phyloP scores from a whole-genome alignment of 305 asterid genomes.

The Solanum hybrid region DNA sequence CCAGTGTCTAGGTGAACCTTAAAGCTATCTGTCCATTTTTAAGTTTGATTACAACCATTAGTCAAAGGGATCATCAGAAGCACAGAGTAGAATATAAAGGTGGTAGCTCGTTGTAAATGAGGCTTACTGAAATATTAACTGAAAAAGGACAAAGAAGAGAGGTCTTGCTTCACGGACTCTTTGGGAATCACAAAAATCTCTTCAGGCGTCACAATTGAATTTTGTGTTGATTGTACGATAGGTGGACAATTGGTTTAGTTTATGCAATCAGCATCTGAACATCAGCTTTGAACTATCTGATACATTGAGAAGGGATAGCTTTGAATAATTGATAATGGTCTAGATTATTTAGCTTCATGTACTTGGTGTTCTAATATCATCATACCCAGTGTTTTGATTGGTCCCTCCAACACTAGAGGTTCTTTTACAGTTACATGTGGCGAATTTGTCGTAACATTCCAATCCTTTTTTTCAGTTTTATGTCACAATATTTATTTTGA shows the following conservation, averaged over 20 bases:
- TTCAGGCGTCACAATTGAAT: not conserved
- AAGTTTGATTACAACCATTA: not conserved
- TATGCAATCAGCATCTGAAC: too few relatives aligned
- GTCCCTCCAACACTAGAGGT: not conserved
- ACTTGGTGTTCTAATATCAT: not conserved
- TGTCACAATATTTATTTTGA: not conserved
- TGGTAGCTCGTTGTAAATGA: not conserved
- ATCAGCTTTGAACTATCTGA: too few relatives aligned
- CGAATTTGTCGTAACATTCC: not conserved
- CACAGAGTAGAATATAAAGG: not conserved
- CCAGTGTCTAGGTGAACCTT: not conserved
- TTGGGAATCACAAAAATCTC: not conserved
- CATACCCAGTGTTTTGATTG: not conserved
- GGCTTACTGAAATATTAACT: not conserved
- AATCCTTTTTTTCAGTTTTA: not conserved
- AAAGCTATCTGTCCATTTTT: not conserved
- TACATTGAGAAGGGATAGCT: not conserved
- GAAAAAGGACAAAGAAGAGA: not conserved
- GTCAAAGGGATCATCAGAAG: not conserved
- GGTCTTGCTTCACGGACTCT: not conserved
- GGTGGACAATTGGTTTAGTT: not conserved
- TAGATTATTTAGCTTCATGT: not conserved
- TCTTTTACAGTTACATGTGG: not conserved
- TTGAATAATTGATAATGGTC: not conserved
- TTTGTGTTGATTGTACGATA: not conserved